Conservation (phyloP, 768 basidiomycete species). For the Lactarius psammicola region DNA sequence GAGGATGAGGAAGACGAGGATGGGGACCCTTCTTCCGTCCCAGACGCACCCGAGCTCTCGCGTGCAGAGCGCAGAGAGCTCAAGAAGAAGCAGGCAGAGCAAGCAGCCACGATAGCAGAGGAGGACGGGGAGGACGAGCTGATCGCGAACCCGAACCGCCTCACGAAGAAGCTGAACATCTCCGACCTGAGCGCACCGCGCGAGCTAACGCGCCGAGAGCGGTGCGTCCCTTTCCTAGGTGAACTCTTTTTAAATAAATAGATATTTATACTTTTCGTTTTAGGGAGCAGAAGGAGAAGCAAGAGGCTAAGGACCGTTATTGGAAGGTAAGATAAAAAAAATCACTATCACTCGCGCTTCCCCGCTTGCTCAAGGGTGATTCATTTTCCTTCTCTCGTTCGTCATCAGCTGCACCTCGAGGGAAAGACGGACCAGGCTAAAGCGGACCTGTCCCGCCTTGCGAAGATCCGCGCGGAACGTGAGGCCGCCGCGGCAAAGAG, state of each 20-base stretch:
- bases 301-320: constrained; percentile 83
- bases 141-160: constrained; percentile 75
- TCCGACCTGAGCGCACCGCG: constrained; percentile 66
- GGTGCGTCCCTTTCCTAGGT: constrained; percentile 39
- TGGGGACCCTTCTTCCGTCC: constrained; percentile 33
- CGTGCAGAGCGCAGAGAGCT: constrained; percentile 72
- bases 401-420: constrained; percentile 61
- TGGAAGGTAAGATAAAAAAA: constrained; percentile 58
- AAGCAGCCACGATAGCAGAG: constrained; percentile 44
- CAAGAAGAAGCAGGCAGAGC: constrained; percentile 72
- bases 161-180: constrained; percentile 71
- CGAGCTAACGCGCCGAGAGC: constrained; percentile 63
- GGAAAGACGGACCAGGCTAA: constrained; percentile 94
- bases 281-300: constrained; percentile 91
- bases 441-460: constrained; percentile 80
- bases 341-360: background rate
- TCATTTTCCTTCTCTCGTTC: constrained; percentile 4
- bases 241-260: too few species aligned
- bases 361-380: background rate
- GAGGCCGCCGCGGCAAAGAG: constrained; percentile 86
- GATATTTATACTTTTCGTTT: background rate
- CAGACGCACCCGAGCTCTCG: constrained; percentile 53
- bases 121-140: constrained; percentile 65
- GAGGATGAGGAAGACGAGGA: constrained; percentile 39
- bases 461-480: constrained; percentile 82